These are phyloP conservation scores for Globisporangium paddicum DNA, from an alignment of 352 stramenopile genomes.

Conservation along the genomic window DNA sequence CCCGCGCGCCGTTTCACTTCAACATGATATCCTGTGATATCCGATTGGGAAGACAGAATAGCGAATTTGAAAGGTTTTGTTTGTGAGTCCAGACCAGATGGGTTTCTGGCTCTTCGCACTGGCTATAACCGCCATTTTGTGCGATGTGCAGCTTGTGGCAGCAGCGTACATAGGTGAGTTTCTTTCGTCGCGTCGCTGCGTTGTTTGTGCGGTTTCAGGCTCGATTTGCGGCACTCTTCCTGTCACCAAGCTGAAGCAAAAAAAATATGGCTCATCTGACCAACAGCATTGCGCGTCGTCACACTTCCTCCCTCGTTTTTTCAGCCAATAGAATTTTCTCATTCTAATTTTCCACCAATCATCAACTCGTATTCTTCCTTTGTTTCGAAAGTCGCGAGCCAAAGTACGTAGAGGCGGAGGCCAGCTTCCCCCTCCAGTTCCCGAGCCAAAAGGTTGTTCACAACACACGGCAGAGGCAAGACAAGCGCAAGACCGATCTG, in stretches of 20 bases:
- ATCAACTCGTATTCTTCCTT: background rate
- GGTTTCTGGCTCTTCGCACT: constrained; percentile 9
- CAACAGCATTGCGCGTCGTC: background rate
- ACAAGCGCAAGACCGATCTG: background rate
- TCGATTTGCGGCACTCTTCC: background rate
- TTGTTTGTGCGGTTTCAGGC: background rate
- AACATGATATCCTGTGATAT: background rate
- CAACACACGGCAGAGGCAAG: background rate
- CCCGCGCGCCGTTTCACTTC: constrained; percentile 1
- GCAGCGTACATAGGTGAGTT: background rate
- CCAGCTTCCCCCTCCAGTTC: background rate
- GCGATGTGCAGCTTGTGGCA: constrained; percentile 7
- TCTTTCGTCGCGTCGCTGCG: background rate
- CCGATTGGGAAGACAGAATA: background rate
- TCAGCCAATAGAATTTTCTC: background rate
- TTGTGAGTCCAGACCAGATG: background rate
- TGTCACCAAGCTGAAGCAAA: too few species aligned
- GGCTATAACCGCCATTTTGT: constrained; percentile 2
- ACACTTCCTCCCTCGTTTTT: background rate
- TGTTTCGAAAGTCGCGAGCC: background rate
- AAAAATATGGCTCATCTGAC: background rate
- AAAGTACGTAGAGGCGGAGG: background rate
- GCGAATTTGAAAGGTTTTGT: background rate
- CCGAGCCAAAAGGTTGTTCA: background rate
- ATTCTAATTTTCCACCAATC: background rate